Conservation (phyloP, 2,329 filamentous ascomycete species). For the Clarireedia hainanense region DNA sequence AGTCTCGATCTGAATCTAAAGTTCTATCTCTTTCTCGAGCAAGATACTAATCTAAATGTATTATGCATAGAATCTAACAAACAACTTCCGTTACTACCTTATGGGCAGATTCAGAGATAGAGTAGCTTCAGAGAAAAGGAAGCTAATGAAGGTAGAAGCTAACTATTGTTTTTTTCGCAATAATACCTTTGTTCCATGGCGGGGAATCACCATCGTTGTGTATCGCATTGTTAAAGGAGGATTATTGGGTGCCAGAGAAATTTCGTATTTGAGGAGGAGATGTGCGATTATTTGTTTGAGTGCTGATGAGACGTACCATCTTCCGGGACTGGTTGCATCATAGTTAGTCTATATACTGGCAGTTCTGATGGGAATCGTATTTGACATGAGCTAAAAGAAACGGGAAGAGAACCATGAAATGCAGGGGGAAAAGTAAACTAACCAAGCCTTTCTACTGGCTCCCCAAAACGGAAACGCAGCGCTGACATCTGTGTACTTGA, state of each 20-base stretch:
- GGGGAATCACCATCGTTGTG: background rate
- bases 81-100: too few relatives aligned
- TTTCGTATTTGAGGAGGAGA: background rate
- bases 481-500: slow-evolving; percentile 1
- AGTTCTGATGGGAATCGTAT: background rate
- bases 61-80: too few relatives aligned
- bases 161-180: background rate
- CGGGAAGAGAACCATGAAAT: background rate
- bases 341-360: background rate
- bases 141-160: too few relatives aligned
- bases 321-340: background rate
- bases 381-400: background rate
- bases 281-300: background rate
- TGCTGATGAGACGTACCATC: background rate
- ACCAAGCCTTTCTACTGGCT: background rate
- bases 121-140: too few relatives aligned
- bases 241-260: background rate
- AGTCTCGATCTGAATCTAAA: too few relatives aligned
- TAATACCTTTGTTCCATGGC: background rate
- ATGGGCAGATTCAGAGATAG: too few relatives aligned
- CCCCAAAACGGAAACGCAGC: background rate
- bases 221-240: background rate
- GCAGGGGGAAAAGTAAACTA: background rate
- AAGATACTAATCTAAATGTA: too few relatives aligned
- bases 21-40: too few relatives aligned